These are phyloP conservation scores for Ceratocystis cubensis DNA, from an alignment of 2,329 filamentous ascomycete genomes.

Conservation along the genomic window DNA sequence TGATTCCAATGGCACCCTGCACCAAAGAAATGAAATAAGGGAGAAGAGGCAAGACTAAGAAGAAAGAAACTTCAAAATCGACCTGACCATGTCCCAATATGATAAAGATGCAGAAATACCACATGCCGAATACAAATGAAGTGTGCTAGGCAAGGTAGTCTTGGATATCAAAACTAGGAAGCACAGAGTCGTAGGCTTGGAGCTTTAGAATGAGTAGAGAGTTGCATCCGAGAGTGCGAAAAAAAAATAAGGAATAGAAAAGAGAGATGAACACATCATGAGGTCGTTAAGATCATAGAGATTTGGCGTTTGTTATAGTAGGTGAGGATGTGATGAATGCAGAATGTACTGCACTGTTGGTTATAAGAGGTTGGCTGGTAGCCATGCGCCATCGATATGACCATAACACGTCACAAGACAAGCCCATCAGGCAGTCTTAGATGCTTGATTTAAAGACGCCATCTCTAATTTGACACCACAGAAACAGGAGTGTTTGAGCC, in stretches of 20 bases:
- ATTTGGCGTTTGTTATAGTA: background rate
- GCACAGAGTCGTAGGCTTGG: background rate
- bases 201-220: constrained; percentile 18
- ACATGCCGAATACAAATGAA: constrained; percentile 9
- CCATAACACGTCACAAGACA: background rate
- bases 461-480: constrained; percentile 14
- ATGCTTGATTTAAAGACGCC: background rate
- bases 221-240: constrained; percentile 9
- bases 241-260: constrained; percentile 2
- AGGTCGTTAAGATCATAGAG: constrained; percentile 5
- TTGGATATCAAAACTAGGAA: constrained; percentile 1
- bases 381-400: background rate
- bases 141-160: background rate
- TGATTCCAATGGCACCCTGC: background rate
- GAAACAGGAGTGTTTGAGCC: constrained; percentile 20
- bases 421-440: background rate
- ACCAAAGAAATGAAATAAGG: background rate
- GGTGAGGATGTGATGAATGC: background rate
- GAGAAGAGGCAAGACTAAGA: background rate
- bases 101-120: constrained; percentile 1
- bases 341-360: background rate
- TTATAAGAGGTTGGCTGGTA: background rate
- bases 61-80: background rate
- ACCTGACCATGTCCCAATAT: background rate
- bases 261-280: constrained; percentile 10